phyloP scores from a whole-genome alignment of 1,139 yeast genomes.

The Taphrina pruni region DNA sequence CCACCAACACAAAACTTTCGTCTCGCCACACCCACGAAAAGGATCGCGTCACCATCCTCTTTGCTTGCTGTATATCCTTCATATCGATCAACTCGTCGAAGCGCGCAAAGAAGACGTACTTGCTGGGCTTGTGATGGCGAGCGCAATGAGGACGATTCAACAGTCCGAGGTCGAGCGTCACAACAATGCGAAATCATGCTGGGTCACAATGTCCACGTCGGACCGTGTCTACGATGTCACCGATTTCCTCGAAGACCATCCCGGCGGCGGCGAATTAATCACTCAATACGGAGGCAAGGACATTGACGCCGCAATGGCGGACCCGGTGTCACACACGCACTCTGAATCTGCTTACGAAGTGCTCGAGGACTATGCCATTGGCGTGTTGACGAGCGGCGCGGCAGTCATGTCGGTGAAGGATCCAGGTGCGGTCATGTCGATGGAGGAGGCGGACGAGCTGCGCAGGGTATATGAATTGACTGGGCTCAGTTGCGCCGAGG shows the following conservation, averaged over 20 bases:
- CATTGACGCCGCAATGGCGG: constrained; percentile 78
- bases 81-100: no score
- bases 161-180: constrained; percentile 54
- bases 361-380: constrained; percentile 71
- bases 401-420: constrained; percentile 26
- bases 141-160: constrained; percentile 37
- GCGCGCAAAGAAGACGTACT: neutral
- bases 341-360: constrained; percentile 88
- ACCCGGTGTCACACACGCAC: constrained; percentile 70
- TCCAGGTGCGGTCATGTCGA: constrained; percentile 24
- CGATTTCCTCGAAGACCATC: constrained; percentile 55
- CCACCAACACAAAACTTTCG: neutral
- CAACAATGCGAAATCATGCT: constrained; percentile 63
- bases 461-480: constrained; percentile 55
- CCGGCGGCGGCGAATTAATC: constrained; percentile 76
- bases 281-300: constrained; percentile 83
- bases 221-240: constrained; percentile 57
- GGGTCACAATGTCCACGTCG: constrained; percentile 61
- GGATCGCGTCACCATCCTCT: neutral
- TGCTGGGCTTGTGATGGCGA: constrained; percentile 17
- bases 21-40: neutral
- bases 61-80: no score
- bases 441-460: constrained; percentile 58
- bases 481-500: constrained; percentile 61
- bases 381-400: constrained; percentile 62